A percentile compares a stretch with the other conserved stretches of the same genome.
phyloP scores from a whole-genome alignment of 202 grass and related monocot genomes.

The Schoenoplectus tabernaemontani region DNA sequence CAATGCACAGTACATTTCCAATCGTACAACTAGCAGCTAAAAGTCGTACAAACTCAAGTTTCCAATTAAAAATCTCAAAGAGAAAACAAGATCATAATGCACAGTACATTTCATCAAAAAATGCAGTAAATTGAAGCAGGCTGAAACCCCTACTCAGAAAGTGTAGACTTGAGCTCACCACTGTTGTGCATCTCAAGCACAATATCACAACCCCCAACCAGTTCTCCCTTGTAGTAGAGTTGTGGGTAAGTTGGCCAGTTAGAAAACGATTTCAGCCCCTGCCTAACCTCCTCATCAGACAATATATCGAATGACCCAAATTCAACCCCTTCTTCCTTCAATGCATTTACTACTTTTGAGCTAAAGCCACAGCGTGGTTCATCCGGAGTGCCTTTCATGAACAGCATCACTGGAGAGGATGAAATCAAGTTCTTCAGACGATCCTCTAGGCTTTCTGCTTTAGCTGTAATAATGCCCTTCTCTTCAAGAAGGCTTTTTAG shows the following conservation, averaged over 20 bases:
- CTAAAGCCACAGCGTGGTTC: constrained; percentile 76
- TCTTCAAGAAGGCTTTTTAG: constrained; percentile 65
- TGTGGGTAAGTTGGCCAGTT: constrained; percentile 98
- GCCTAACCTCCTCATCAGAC: constrained; percentile 66
- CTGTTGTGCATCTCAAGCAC: constrained; percentile 60
- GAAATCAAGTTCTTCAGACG: constrained; percentile 47
- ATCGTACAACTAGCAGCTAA: neutral
- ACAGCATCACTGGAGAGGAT: constrained; percentile 65
- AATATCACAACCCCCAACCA: constrained; percentile 89
- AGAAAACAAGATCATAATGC: neutral
- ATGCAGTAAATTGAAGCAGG: neutral
- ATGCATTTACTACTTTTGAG: constrained; percentile 71
- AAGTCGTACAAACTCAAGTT: neutral
- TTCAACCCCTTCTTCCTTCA: constrained; percentile 49
- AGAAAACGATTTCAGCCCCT: constrained; percentile 77
- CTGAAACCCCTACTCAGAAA: constrained; percentile 43
- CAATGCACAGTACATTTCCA: no score
- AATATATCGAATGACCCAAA: constrained; percentile 90
- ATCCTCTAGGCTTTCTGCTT: constrained; percentile 42
- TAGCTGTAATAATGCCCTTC: constrained; percentile 34
- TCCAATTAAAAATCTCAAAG: neutral
- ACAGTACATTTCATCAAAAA: no score
- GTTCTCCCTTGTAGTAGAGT: constrained; percentile 81
- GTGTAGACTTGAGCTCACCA: constrained; percentile 65
- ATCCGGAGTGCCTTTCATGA: constrained; percentile 93